phyloP scores from a whole-genome alignment of 129 eudicot species.

The Ambrosia artemisiifolia region DNA sequence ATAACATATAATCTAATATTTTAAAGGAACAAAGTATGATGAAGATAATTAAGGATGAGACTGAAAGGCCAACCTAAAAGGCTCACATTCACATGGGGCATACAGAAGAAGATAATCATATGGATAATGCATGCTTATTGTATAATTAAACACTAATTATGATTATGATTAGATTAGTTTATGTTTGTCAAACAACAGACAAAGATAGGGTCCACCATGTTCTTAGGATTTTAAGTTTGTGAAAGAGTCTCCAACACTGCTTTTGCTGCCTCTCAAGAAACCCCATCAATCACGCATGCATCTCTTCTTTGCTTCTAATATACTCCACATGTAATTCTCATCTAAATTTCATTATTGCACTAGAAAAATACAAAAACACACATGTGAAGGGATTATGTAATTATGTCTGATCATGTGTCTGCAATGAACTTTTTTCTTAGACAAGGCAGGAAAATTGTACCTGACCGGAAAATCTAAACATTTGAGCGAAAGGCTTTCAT shows the following conservation, averaged over 20 bases:
- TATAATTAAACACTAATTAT: slow-evolving; percentile 34
- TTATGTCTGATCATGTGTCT: no score
- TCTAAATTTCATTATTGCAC: background rate
- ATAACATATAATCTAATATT: slow-evolving; percentile 8
- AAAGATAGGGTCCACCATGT: slow-evolving; percentile 57
- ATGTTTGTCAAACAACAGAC: slow-evolving; percentile 39
- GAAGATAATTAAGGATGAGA: slow-evolving; percentile 10
- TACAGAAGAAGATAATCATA: slow-evolving; percentile 36
- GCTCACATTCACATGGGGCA: slow-evolving; percentile 32
- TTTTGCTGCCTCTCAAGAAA: no score
- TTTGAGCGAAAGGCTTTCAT: no score
- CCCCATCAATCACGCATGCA: slow-evolving; percentile 27
- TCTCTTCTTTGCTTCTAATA: slow-evolving; percentile 13
- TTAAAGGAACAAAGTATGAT: background rate
- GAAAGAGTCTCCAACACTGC: slow-evolving; percentile 28
- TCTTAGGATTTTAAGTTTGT: slow-evolving; percentile 27
- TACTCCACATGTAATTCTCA: background rate
- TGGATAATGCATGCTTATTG: slow-evolving; percentile 31
- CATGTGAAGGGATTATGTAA: no score
- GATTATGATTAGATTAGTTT: slow-evolving; percentile 56
- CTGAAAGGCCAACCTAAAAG: slow-evolving; percentile 19
- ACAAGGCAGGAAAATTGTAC: no score
- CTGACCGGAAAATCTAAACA: no score
- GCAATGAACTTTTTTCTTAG: no score
- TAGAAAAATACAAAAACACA: background rate